Conservation (phyloP, 208 protist species). For the Acanthamoeba culbertsoni region DNA sequence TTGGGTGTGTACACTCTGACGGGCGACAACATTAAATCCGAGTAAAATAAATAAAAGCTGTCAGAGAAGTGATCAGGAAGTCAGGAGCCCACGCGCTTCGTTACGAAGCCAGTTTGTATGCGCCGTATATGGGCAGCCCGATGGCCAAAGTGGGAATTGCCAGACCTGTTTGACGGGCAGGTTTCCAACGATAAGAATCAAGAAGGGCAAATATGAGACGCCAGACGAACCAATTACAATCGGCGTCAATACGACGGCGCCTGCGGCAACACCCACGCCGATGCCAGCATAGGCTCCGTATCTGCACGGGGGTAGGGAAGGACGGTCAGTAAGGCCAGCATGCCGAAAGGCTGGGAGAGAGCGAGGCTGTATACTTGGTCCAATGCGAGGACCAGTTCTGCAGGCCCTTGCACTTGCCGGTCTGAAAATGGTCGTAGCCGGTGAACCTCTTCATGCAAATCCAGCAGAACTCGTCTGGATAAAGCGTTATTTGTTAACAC, state of each 20-base stretch:
- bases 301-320: background rate
- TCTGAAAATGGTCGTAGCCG: background rate
- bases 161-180: background rate
- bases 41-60: too few relatives aligned
- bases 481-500: background rate
- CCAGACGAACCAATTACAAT: background rate
- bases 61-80: too few relatives aligned
- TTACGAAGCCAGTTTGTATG: slow-evolving; percentile 45
- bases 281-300: slow-evolving; percentile 42
- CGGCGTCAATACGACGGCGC: background rate
- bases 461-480: slow-evolving; percentile 48
- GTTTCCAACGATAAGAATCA: background rate
- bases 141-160: background rate
- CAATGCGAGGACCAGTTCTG: slow-evolving; percentile 19
- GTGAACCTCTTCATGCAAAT: background rate
- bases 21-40: too few relatives aligned
- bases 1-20: too few relatives aligned
- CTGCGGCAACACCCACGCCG: background rate
- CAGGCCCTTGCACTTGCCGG: slow-evolving; percentile 30
- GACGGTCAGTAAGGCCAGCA: background rate
- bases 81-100: too few relatives aligned
- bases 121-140: slow-evolving; percentile 43
- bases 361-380: background rate
- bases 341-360: too few relatives aligned
- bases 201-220: background rate